Base-by-base conservation (phyloP, 1,284 basidiomycete genomes). In the Porogramme epimiltina region DNA sequence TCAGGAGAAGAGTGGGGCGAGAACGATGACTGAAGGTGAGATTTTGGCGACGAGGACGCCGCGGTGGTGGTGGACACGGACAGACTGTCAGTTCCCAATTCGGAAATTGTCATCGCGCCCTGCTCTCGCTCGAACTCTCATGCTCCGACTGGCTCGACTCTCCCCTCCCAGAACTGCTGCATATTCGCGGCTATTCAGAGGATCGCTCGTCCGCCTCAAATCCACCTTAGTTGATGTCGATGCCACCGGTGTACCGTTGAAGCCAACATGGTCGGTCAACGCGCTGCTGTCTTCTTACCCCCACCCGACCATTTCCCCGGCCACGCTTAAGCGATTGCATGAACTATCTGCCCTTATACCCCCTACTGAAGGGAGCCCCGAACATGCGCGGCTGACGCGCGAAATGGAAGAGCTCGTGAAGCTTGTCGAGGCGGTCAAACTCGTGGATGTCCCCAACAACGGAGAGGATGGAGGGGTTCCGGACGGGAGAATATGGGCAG, bases 191-290 rank as follows among this genome's bases (percentile, higher is more conserved):
- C 24, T 25, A 10, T n/a, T 10, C 37, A 40, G 44, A 19, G 28
- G 16, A 2, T 1, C 5, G 1, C 19, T 10, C 13, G 6, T 28
- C 26, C 51, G 47, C 11, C 26, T 34, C 8, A 61, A 53, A 24
- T 50, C 52, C 18, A 55, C 41, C 16, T 23, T 49, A 15, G 48
- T 64, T 2, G 66, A 71, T 23, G 75, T 77, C 2, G 87, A 89
- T 59, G 67, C 73, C 11, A 78, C 71, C 52, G 85, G 81, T 16
- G 80, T 91, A 49, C 89, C 89, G 13, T 52, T 75, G 0, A 66
- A 70, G 43, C 82, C 89, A 20, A 84, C 84, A 1, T 92, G 89
- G 89, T 92, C 89, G 44, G 82, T 92, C 42, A 77, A 84, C 62
- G 72, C 83, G 43, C 77, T 92, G 3, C 68, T 91, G 3, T 84